Evolutionary conservation across 306 rosid genomes (phyloP), one percentile per base, ranked within the genome.

Genomic region (Vicia sativa): DNA sequence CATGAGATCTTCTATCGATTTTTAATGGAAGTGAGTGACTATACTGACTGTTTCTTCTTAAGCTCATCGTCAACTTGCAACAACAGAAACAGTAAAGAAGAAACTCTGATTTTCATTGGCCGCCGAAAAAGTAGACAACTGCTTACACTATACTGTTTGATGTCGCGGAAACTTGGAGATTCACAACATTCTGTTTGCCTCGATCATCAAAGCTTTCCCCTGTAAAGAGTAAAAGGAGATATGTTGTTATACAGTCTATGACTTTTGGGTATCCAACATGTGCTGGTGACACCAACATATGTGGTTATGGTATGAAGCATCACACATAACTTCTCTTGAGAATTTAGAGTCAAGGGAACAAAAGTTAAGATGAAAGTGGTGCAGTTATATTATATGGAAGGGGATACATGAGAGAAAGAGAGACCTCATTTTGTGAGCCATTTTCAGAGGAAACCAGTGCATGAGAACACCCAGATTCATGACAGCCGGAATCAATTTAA

Each of bases 391-490:
- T 56, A 23, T 28, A 71, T 66, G 44, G 26, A 28, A 18, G 44
- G 57, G 31, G 28, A 29, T 41, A 35, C 26, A 4, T 7, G n/a
- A 19, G 57, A 21, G 58, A 52, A 71, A 69, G 82, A 67, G 71
- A 65, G 72, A 90, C 99, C 99, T 88, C 97, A 52, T 12, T 87
- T 65, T 77, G 93, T 10, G 83, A 67, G 76, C 26, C 62, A 65
- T 34, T 82, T 81, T 93, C 99, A 5, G 97, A 9, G 67, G 97
- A 78, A 93, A 93, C 97, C 96, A 88, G 84, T 78, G 99, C 99
- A 93, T 88, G 71, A 93, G 91, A 80, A 87, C 83, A 50, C 99
- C 99, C 78, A 93, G 87, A 73, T 93, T 88, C 82, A 87, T 76
- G 69, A 93, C 78, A 75, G 95, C 95, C 62, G 97, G 99, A 44